Evolutionary conservation across 306 rosid species (phyloP).

Genomic region (Herpetospermum pedunculosum): DNA sequence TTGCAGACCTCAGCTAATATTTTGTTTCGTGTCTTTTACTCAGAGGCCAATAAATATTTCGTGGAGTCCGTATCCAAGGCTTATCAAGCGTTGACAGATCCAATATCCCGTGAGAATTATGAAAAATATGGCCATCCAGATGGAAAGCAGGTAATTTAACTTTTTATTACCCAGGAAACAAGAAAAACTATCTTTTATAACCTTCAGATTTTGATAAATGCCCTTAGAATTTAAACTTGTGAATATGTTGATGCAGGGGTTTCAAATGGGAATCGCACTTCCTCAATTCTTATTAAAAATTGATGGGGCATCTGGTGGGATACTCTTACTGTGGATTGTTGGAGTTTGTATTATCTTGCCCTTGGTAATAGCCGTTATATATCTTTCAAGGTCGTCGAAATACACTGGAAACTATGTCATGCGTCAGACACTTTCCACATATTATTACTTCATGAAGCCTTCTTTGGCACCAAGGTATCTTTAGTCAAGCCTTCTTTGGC

Average conservation of each 20-base stretch:
- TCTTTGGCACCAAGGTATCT: slow-evolving; percentile 90
- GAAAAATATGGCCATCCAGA: slow-evolving; percentile 98
- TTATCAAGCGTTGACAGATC: slow-evolving; percentile 91
- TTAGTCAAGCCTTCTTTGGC: background rate
- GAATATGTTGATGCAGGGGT: slow-evolving; percentile 52
- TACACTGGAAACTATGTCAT: slow-evolving; percentile 94
- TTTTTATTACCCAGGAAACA: background rate
- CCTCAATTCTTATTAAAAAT: slow-evolving; percentile 80
- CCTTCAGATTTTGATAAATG: background rate
- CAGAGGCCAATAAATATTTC: slow-evolving; percentile 76
- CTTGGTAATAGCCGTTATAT: slow-evolving; percentile 79
- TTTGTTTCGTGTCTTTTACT: background rate
- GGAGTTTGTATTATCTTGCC: slow-evolving; percentile 97
- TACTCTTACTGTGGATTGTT: slow-evolving; percentile 91
- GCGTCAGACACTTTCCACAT: slow-evolving; percentile 88
- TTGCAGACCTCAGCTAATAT: background rate
- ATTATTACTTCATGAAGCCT: slow-evolving; percentile 85
- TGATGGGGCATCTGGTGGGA: slow-evolving; percentile 91
- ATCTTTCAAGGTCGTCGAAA: slow-evolving; percentile 91
- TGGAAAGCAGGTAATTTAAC: slow-evolving; percentile 65
- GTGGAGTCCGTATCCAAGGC: slow-evolving; percentile 93
- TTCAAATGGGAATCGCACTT: slow-evolving; percentile 98
- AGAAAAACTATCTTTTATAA: background rate
- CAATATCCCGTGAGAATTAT: slow-evolving; percentile 75
- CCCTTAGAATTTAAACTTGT: slow-evolving; percentile 7